phyloP scores from a whole-genome alignment of 1,139 yeast species.

The Dujonia santamariae region DNA sequence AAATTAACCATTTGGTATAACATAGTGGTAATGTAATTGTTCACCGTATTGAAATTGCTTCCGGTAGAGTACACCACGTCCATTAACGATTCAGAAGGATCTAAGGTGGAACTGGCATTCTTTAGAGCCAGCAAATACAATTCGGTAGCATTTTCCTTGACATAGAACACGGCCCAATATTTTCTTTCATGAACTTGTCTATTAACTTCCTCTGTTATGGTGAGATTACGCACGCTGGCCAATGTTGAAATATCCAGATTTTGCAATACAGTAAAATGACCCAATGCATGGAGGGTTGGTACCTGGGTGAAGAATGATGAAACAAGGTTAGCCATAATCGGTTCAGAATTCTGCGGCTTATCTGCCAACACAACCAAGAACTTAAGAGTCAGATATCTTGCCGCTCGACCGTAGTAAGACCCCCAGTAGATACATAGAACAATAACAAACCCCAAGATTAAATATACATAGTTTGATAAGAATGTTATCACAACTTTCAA shows the following conservation, averaged over 20 bases:
- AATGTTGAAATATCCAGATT: conserved; percentile 14
- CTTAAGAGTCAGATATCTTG: conserved; percentile 19
- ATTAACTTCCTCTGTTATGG: conserved; percentile 25
- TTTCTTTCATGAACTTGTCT: conserved; percentile 30
- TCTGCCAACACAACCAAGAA: conserved; percentile 29
- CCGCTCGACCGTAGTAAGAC: conserved; percentile 21
- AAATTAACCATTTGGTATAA: conserved; percentile 15
- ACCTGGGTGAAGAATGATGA: conserved; percentile 22
- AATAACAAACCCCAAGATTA: conserved; percentile 22
- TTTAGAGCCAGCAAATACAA: conserved; percentile 18
- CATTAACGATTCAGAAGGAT: conserved; percentile 17
- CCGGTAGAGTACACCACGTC: conserved; percentile 31
- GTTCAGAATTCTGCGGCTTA: conserved; percentile 9
- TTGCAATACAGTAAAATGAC: conserved; percentile 24
- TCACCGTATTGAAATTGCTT: conserved; percentile 28
- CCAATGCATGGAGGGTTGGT: conserved; percentile 18
- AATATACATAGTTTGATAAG: conserved; percentile 20
- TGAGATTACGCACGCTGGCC: conserved; percentile 19
- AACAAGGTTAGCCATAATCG: conserved; percentile 23
- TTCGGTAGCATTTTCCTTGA: conserved; percentile 26
- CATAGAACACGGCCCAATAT: conserved; percentile 29
- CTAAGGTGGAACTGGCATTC: conserved; percentile 13
- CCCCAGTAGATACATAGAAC: conserved; percentile 34
- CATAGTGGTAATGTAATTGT: conserved; percentile 18
- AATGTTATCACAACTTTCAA: conserved; percentile 18